Evolutionary conservation across 306 rosid genomes (phyloP).

Genomic region (Vigna radiata): DNA sequence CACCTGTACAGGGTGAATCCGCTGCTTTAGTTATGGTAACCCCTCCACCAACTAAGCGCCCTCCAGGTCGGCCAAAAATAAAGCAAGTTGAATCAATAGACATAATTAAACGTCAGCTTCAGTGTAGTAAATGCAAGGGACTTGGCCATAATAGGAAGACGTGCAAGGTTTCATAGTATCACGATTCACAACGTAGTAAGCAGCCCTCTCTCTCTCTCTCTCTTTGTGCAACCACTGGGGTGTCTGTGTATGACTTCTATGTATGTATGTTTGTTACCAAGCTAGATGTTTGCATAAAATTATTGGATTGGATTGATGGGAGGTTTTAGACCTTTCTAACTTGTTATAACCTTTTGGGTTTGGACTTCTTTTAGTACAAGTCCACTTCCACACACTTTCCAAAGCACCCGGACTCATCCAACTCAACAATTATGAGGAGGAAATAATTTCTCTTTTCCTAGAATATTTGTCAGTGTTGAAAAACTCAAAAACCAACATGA

Average conservation of each 20-base stretch:
- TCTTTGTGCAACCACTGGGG: not conserved
- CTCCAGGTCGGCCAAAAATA: slow-evolving; percentile 92
- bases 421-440: not conserved
- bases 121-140: slow-evolving; percentile 95
- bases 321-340: slow-evolving; percentile 3
- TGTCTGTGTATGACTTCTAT: slow-evolving; percentile 15
- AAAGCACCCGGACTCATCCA: slow-evolving; percentile 21
- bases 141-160: slow-evolving; percentile 99
- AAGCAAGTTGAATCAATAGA: slow-evolving; percentile 75
- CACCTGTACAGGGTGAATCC: slow-evolving; percentile 60
- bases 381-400: slow-evolving; percentile 9
- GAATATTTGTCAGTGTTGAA: not conserved
- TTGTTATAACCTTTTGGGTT: slow-evolving; percentile 7
- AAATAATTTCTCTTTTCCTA: not conserved
- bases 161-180: slow-evolving; percentile 61
- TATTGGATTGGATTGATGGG: slow-evolving; percentile 25
- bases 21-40: slow-evolving; percentile 59
- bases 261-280: slow-evolving; percentile 15
- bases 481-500: slow-evolving; percentile 8
- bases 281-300: slow-evolving; percentile 22
- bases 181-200: slow-evolving; percentile 44
- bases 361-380: not conserved
- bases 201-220: slow-evolving; percentile 11
- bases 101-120: slow-evolving; percentile 87
- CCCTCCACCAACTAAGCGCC: slow-evolving; percentile 95